Evolutionary conservation across 2,329 filamentous ascomycete genomes (phyloP).

Genomic region (Kalmusia sp.): DNA sequence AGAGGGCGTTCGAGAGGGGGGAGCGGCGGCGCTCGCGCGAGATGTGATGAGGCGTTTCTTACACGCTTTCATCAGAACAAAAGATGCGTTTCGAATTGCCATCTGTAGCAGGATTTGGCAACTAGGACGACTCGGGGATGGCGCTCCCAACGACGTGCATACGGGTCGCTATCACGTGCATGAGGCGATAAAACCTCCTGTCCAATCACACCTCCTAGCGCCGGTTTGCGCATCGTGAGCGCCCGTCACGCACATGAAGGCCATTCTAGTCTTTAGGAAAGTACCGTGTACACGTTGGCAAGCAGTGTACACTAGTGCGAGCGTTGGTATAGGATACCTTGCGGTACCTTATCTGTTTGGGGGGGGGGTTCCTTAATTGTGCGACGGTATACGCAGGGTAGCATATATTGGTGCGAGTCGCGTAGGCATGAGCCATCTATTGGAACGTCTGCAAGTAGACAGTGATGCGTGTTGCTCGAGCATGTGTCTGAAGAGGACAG

Average conservation of each 20-base stretch:
- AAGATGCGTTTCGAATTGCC: no score
- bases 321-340: background rate
- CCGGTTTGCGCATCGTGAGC: background rate
- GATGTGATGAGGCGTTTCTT: no score
- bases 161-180: conserved; percentile 1
- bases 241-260: conserved; percentile 5
- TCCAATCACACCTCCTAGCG: conserved; percentile 2
- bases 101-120: no score
- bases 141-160: conserved; percentile 5
- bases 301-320: background rate
- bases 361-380: background rate
- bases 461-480: background rate
- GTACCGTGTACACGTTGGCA: conserved; percentile 4
- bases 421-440: background rate
- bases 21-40: no score
- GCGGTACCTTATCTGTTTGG: background rate
- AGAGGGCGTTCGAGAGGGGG: no score
- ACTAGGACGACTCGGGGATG: background rate
- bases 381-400: background rate
- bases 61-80: no score
- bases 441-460: background rate
- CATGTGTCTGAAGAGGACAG: background rate
- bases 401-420: background rate
- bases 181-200: conserved; percentile 1
- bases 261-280: no score